Base-by-base conservation (phyloP, 2,329 filamentous ascomycete genomes). In the Annulohypoxylon truncatum region DNA sequence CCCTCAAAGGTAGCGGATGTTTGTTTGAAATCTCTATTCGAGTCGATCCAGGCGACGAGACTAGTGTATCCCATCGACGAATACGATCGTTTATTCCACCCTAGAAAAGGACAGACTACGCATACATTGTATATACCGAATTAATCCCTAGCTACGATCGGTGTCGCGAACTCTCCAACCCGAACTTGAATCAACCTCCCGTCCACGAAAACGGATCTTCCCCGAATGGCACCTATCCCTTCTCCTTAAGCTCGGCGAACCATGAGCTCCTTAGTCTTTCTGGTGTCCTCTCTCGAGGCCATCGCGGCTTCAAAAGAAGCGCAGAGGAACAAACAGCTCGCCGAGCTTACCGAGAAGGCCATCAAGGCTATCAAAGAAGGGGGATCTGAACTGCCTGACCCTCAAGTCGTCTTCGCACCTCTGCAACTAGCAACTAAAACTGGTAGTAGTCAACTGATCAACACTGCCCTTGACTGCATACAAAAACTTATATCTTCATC, bases 401-500 rank as follows among this genome's bases (percentile, higher is more conserved):
- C 96, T 31, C 94, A 98, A 78, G 83, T 97, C 61, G 89, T 99
- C 72, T 99, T 99, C 76, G 90, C 91, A 71, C 96, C 96, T 12
- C 82, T 99, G 29, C 92, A 96, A 76, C 86, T 98, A 42, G 96
- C 96, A 50, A 95, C 94, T 33, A 93, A 94, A 77, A 91, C 93
- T 8, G 88, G 90, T 73, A 97, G 93, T 74, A 90, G 95, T 56
- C 89, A 93, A 63, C 85, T 99, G 48, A 92, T 94, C 65, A 97
- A 94, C 20, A 92, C 92, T 35, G 94, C 96, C 5, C 88, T 99
- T 75, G 96, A 99, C 81, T 98, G 95, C 81, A 97, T 99, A 74
- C 96, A 96, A 75, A 99, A 99, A 83, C 89, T 99, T 68, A 98
- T 98, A 77, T 97, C 95, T 75, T 99, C 97, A 79, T 97, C 96